Evolutionary conservation across 257 asterid species (phyloP).

Genomic region (Plantago major): DNA sequence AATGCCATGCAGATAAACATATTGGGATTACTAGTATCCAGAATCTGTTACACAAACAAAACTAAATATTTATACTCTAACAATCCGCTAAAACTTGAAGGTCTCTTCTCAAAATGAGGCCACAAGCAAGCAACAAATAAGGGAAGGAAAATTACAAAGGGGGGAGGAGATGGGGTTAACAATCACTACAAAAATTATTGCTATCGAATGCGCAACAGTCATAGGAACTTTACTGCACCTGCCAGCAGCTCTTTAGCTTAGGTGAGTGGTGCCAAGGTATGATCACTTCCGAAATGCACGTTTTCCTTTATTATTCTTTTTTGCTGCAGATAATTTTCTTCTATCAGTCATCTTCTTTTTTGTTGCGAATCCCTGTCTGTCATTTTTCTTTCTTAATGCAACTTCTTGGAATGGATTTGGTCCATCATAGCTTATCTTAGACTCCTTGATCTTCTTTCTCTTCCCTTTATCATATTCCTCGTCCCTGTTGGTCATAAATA

Average conservation of each 20-base stretch:
- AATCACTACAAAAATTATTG: neutral
- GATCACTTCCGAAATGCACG: conserved; percentile 36
- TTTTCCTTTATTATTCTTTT: conserved; percentile 34
- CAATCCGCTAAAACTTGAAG: neutral
- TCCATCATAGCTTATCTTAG: conserved; percentile 43
- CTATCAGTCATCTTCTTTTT: too few relatives aligned
- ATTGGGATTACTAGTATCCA: neutral
- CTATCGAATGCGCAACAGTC: too few relatives aligned
- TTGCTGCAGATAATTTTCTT: conserved; percentile 25
- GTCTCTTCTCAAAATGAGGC: conserved; percentile 8
- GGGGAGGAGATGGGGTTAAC: neutral
- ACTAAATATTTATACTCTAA: neutral
- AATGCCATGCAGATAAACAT: too few relatives aligned
- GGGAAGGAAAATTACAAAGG: neutral
- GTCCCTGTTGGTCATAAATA: conserved; percentile 49
- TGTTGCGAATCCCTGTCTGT: too few relatives aligned
- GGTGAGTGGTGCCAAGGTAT: conserved; percentile 44
- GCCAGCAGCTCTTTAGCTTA: conserved; percentile 40
- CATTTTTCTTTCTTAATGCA: conserved; percentile 30
- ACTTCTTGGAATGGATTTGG: conserved; percentile 79
- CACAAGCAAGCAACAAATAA: neutral
- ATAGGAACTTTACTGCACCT: neutral
- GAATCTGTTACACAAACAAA: neutral
- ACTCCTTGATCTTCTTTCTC: conserved; percentile 71
- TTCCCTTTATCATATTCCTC: conserved; percentile 94